phyloP scores from a whole-genome alignment of 768 basidiomycete species.

The Collybia nuda region DNA sequence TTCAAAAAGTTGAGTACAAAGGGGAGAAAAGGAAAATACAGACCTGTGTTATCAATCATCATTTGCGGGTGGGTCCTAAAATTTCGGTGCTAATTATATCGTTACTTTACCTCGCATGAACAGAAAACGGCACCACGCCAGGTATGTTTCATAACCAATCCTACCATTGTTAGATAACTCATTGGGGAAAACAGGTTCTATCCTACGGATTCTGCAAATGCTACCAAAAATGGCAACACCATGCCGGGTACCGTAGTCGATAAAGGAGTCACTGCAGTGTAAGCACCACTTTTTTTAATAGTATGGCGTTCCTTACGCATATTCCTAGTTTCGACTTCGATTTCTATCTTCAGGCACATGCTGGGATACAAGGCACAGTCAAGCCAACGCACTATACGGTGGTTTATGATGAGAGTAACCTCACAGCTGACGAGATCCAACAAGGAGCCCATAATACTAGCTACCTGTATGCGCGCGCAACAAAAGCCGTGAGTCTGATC shows the following conservation, averaged over 20 bases:
- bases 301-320: conserved; percentile 10
- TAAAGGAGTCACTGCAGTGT: conserved; percentile 72
- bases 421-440: conserved; percentile 71
- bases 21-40: conserved; percentile 44
- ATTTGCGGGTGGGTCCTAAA: conserved; percentile 59
- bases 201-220: conserved; percentile 46
- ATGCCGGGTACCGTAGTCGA: conserved; percentile 80
- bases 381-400: conserved; percentile 78
- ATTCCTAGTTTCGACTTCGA: conserved; percentile 56
- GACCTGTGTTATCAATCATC: conserved; percentile 65
- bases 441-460: conserved; percentile 65
- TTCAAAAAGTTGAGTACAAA: conserved; percentile 53
- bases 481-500: conserved; percentile 78
- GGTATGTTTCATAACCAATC: conserved; percentile 23
- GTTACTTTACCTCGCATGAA: background rate
- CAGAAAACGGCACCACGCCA: conserved; percentile 66
- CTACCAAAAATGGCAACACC: conserved; percentile 72
- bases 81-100: background rate
- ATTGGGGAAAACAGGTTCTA: conserved; percentile 39
- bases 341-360: conserved; percentile 72
- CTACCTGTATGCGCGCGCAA: conserved; percentile 81
- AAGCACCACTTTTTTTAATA: conserved; percentile 21
- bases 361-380: conserved; percentile 69
- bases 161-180: too few relatives aligned
- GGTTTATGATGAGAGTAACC: conserved; percentile 71